Evolutionary conservation across 2,329 filamentous ascomycete genomes (phyloP).

Genomic region (Elsinoe australis): DNA sequence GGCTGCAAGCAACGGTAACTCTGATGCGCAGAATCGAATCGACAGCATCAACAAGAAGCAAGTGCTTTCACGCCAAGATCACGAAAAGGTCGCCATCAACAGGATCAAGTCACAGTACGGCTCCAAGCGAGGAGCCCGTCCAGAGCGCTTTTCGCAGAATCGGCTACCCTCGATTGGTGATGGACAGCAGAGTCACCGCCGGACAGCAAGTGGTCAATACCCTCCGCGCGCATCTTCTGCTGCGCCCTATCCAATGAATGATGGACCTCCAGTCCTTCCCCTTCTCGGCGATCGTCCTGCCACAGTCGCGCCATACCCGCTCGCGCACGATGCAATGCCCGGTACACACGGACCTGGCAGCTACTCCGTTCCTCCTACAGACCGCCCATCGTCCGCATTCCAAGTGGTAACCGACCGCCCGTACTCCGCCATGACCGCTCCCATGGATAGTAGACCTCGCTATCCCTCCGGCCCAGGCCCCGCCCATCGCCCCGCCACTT

Average conservation of each 20-base stretch:
- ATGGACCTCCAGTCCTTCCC: constrained; percentile 18
- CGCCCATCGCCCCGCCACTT: constrained; percentile 10
- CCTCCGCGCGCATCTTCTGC: constrained; percentile 25
- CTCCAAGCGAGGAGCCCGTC: constrained; percentile 43
- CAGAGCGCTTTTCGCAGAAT: constrained; percentile 37
- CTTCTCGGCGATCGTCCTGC: constrained; percentile 38
- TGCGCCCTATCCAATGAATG: constrained; percentile 34
- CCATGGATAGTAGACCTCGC: constrained; percentile 16
- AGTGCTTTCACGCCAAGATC: constrained; percentile 72
- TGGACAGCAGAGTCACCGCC: constrained; percentile 7
- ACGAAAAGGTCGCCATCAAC: constrained; percentile 82
- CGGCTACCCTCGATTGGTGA: constrained; percentile 36
- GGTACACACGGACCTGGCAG: not conserved
- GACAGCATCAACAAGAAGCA: constrained; percentile 78
- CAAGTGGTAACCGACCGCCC: constrained; percentile 41
- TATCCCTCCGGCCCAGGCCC: constrained; percentile 17
- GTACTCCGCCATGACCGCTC: constrained; percentile 24
- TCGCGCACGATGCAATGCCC: constrained; percentile 25
- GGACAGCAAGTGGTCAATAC: not conserved
- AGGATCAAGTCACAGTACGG: constrained; percentile 61
- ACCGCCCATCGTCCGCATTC: constrained; percentile 47
- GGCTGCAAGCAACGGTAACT: constrained; percentile 83
- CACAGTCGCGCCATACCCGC: constrained; percentile 64
- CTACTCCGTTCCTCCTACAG: constrained; percentile 27
- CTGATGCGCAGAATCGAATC: constrained; percentile 73